Percentiles rank a stretch among this genome's conserved stretches.
phyloP scores from a whole-genome alignment of 75 land plant species.

The Ceratopteris richardii region DNA sequence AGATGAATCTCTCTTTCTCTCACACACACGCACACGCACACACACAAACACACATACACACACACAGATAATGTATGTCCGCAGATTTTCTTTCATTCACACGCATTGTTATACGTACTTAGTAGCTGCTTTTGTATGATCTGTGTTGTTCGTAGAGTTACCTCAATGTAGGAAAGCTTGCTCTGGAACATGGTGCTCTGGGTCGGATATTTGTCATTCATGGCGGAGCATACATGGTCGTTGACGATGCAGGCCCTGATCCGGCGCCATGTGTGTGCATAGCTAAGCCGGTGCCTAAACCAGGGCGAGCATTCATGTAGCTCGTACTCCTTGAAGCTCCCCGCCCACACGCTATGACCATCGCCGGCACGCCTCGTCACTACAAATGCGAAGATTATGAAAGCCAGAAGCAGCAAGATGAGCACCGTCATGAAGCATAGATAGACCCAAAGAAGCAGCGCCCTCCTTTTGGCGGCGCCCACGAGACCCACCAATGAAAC shows the following conservation, averaged over 20 bases:
- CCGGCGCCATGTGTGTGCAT: constrained; percentile 39
- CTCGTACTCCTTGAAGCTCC: constrained; percentile 62
- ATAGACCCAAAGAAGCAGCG: constrained; percentile 61
- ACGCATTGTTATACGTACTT: too few relatives aligned
- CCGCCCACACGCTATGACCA: constrained; percentile 31
- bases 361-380: constrained; percentile 74
- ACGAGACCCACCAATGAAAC: constrained; percentile 58
- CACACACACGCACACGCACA: too few relatives aligned
- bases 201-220: neutral
- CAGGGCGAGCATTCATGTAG: constrained; percentile 72
- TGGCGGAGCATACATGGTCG: constrained; percentile 32
- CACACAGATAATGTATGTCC: too few relatives aligned
- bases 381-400: constrained; percentile 65
- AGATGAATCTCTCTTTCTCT: too few relatives aligned
- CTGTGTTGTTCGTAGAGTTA: too few relatives aligned
- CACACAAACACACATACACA: too few relatives aligned
- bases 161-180: constrained; percentile 3
- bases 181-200: neutral
- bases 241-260: constrained; percentile 56
- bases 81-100: too few relatives aligned
- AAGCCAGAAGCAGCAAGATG: constrained; percentile 45
- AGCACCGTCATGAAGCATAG: constrained; percentile 57
- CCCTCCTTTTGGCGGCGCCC: constrained; percentile 50
- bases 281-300: constrained; percentile 57
- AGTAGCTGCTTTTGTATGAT: too few relatives aligned